These are phyloP conservation scores for Saccharomycopsis malanga DNA, from an alignment of 805 yeast species.

Conservation along the genomic window DNA sequence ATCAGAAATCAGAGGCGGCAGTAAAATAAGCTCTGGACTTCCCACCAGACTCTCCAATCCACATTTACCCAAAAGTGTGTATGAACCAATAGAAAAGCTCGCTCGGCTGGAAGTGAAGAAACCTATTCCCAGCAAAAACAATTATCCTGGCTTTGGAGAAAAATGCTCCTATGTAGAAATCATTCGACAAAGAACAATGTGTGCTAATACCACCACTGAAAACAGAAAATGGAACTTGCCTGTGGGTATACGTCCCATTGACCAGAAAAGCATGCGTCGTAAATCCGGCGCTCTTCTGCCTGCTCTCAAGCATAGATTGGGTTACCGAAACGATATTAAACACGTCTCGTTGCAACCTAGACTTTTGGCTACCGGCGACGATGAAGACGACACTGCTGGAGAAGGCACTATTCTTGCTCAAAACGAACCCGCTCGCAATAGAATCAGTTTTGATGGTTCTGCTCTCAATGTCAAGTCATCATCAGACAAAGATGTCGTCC, in stretches of 20 bases:
- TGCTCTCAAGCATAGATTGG: background rate
- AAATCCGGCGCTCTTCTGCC: slow-evolving; percentile 1
- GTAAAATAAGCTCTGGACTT: background rate
- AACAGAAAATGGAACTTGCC: slow-evolving; percentile 19
- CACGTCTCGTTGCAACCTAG: slow-evolving; percentile 19
- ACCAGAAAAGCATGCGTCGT: slow-evolving; percentile 7
- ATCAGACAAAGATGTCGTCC: background rate
- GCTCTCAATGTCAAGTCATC: background rate
- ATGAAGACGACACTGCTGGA: slow-evolving; percentile 16
- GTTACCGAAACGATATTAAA: slow-evolving; percentile 14
- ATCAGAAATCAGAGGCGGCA: slow-evolving; percentile 9
- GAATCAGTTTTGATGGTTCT: background rate
- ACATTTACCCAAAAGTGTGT: slow-evolving; percentile 13
- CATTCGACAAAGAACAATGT: slow-evolving; percentile 15
- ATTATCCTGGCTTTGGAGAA: slow-evolving; percentile 14
- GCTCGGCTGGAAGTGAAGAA: background rate
- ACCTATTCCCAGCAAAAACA: background rate
- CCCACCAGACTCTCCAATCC: slow-evolving; percentile 14
- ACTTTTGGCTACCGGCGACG: slow-evolving; percentile 13
- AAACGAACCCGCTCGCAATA: background rate
- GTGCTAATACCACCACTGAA: slow-evolving; percentile 7
- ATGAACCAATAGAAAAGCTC: slow-evolving; percentile 9
- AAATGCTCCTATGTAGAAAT: slow-evolving; percentile 16
- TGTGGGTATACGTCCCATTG: slow-evolving; percentile 15
- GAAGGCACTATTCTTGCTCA: slow-evolving; percentile 7